Percentiles rank a stretch among this genome's conserved stretches.
phyloP scores from a whole-genome alignment of 2,329 filamentous ascomycete genomes.

The Calonectria fujianensis region DNA sequence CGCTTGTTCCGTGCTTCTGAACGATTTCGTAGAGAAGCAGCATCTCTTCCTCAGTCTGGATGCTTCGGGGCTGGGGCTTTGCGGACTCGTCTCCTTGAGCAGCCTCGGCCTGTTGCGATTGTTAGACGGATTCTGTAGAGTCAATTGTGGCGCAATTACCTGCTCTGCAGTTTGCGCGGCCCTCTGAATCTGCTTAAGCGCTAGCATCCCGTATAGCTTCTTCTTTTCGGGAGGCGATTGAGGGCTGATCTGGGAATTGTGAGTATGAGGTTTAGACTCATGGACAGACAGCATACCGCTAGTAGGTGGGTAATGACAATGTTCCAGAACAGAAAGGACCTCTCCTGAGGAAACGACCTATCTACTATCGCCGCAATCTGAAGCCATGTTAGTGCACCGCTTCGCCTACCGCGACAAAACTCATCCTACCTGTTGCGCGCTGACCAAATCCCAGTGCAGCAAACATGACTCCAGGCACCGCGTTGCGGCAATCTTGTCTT shows the following conservation, averaged over 20 bases:
- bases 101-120: constrained; percentile 45
- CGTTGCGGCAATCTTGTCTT: constrained; percentile 63
- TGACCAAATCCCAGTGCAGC: constrained; percentile 72
- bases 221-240: constrained; percentile 69
- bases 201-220: constrained; percentile 71
- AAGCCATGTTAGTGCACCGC: constrained; percentile 32
- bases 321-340: constrained; percentile 72
- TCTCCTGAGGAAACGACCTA: constrained; percentile 69
- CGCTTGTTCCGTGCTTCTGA: constrained; percentile 64
- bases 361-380: constrained; percentile 74
- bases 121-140: neutral
- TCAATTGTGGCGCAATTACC: constrained; percentile 52
- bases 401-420: too few species aligned
- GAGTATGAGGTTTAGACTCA: constrained; percentile 24
- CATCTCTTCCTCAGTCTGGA: constrained; percentile 70
- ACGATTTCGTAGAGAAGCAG: constrained; percentile 70
- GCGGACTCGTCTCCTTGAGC: constrained; percentile 45
- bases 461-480: constrained; percentile 72
- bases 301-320: constrained; percentile 73
- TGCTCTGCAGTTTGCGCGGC: constrained; percentile 68
- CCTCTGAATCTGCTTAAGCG: constrained; percentile 70
- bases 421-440: constrained; percentile 72
- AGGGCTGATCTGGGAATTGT: constrained; percentile 62
- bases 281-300: constrained; percentile 64
- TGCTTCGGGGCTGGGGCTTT: constrained; percentile 54